Conservation (phyloP, 352 stramenopile species). For the Globisporangium alternatum region DNA sequence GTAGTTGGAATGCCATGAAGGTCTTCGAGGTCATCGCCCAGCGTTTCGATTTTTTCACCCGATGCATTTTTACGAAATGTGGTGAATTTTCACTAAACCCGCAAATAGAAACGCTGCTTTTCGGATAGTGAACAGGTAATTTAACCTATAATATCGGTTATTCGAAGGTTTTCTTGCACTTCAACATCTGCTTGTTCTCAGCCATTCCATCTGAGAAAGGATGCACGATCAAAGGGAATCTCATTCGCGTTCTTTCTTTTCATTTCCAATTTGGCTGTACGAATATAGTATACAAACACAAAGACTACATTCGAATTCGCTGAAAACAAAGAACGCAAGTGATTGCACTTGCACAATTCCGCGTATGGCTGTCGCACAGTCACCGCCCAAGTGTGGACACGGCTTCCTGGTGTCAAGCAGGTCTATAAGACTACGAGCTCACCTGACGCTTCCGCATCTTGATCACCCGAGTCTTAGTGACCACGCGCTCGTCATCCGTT, state of each 20-base stretch:
- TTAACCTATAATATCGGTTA: too few species aligned
- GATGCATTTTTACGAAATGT: too few species aligned
- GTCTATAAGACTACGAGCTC: neutral
- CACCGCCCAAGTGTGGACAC: neutral
- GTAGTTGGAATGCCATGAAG: too few species aligned
- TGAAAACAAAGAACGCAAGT: neutral
- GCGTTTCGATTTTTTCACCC: too few species aligned
- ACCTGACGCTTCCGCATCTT: neutral
- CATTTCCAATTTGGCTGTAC: neutral
- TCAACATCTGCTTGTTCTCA: neutral
- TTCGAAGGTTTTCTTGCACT: too few species aligned
- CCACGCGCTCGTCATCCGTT: neutral
- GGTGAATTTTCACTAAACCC: too few species aligned
- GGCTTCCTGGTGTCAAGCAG: neutral
- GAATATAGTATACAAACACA: neutral
- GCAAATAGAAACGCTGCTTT: too few species aligned
- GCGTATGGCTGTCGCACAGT: neutral
- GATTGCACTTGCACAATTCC: neutral
- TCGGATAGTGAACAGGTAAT: too few species aligned
- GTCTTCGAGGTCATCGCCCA: too few species aligned
- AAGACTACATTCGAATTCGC: neutral
- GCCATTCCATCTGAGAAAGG: neutral
- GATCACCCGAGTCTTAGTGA: neutral
- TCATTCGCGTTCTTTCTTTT: neutral
- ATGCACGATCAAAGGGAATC: neutral